Percentiles rank a stretch among this genome's conserved stretches.
These are phyloP conservation scores for Coprinopsis cinerea DNA, from an alignment of 768 basidiomycete genomes.

Conservation along the genomic window DNA sequence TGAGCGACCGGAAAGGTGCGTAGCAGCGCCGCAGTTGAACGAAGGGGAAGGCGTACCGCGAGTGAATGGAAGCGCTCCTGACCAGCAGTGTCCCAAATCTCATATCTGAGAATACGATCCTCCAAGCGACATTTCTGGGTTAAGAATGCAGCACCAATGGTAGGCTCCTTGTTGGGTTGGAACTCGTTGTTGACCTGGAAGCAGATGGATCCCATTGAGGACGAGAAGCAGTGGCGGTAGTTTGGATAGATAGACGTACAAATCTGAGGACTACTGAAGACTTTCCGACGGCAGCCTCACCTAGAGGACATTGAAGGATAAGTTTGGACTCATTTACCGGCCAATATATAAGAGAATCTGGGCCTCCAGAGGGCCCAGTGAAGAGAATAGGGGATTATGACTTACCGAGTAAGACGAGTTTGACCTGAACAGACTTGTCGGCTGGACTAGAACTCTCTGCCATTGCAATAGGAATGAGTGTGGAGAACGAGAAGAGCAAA, in stretches of 20 bases:
- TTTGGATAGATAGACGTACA: slow-evolving; percentile 41
- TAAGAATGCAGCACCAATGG: slow-evolving; percentile 93
- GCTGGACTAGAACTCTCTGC: slow-evolving; percentile 68
- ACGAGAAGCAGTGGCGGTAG: slow-evolving; percentile 1
- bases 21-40: not conserved
- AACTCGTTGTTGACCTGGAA: slow-evolving; percentile 91
- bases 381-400: slow-evolving; percentile 7
- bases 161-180: slow-evolving; percentile 97
- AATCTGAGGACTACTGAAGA: slow-evolving; percentile 98
- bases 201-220: slow-evolving; percentile 12
- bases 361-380: slow-evolving; percentile 8
- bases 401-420: slow-evolving; percentile 89
- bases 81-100: slow-evolving; percentile 97
- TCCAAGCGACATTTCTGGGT: slow-evolving; percentile 95
- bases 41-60: slow-evolving; percentile 53
- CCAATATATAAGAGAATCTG: no score
- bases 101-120: slow-evolving; percentile 88
- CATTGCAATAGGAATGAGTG: slow-evolving; percentile 39
- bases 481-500: slow-evolving; percentile 12
- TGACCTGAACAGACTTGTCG: slow-evolving; percentile 95
- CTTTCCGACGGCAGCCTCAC: slow-evolving; percentile 98
- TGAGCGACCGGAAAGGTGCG: slow-evolving; percentile 7
- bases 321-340: no score
- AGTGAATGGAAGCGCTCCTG: slow-evolving; percentile 98
- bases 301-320: slow-evolving; percentile 31